Base-by-base conservation (phyloP, 192 early-diverging fungal genomes). In the Mycoemilia scoparia region DNA sequence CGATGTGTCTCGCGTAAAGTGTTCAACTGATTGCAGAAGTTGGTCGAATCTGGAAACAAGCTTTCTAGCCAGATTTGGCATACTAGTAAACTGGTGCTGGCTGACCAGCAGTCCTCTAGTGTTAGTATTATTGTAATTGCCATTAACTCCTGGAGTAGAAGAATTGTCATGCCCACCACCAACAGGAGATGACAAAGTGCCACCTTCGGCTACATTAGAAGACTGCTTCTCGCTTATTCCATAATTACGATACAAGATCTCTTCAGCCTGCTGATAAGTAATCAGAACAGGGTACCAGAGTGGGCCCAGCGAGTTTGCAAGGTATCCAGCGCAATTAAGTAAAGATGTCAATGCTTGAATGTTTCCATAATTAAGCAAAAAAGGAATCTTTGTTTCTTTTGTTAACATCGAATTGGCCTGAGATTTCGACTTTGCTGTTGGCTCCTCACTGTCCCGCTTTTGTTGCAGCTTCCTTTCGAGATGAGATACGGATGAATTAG, bases 201-300 rank as follows among this genome's bases (percentile, higher is more conserved):
- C 5, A 5, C 18, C 32, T 21, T 9, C 18, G 5, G 22, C 18
- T 20, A 33, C 9, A 5, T 9, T 9, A 5, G 22, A 33, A 5
- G 7, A 33, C n/a, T n/a, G n/a, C n/a, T n/a, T n/a, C n/a, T n/a
- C n/a, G n/a, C n/a, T n/a, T n/a, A n/a, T 17, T 6, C 38, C 22
- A 14, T 27, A 39, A 29, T 39, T 57, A 36, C 43, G 51, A 19
- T 69, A 65, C 29, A 92, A 34, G 12, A 85, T 51, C 47, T 76
- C 73, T 29, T 93, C 88, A 1, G 82, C 78, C 14, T 79, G 70
- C 47, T 91, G 87, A 43, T 93, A 57, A 2, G 87, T 87, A 38
- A 87, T 82, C 22, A 93, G 45, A 1, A 93, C 70, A 20, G 77
- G 54, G 44, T 78, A 85, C 93, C 93, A 98, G 29, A 77, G 65